Evolutionary conservation across 2,329 filamentous ascomycete species (phyloP).

Genomic region (Phialophora tarda): DNA sequence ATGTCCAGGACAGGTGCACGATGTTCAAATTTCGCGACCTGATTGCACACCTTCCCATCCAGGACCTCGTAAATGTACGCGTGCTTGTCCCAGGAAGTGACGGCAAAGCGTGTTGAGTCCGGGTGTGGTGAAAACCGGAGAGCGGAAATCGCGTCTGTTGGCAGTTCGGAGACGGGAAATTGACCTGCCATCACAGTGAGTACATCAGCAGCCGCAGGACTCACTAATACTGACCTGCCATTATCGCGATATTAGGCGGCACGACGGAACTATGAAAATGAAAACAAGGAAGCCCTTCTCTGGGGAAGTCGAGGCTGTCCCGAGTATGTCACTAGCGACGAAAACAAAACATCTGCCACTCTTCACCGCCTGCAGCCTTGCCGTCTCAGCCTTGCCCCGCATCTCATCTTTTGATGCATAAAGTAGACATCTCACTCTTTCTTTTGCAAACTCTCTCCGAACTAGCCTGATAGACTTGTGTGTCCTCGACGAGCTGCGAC

Average conservation of each 20-base stretch:
- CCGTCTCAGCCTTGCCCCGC: background rate
- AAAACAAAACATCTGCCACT: slow-evolving; percentile 23
- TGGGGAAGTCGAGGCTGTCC: background rate
- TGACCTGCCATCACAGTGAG: slow-evolving; percentile 59
- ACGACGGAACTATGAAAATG: background rate
- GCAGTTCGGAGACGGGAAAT: slow-evolving; percentile 81
- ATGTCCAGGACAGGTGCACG: slow-evolving; percentile 86
- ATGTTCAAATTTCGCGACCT: slow-evolving; percentile 65
- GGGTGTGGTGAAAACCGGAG: slow-evolving; percentile 83
- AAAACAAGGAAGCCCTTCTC: background rate
- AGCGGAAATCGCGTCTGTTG: slow-evolving; percentile 84
- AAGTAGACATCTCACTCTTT: too few species aligned
- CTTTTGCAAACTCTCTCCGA: background rate
- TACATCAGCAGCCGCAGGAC: background rate
- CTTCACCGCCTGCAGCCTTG: slow-evolving; percentile 26
- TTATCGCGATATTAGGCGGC: slow-evolving; percentile 1
- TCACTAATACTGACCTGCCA: slow-evolving; percentile 20
- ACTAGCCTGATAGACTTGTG: background rate
- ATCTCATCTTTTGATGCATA: background rate
- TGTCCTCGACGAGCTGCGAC: background rate
- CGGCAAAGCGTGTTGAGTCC: slow-evolving; percentile 76
- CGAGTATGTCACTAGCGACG: background rate
- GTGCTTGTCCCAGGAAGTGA: slow-evolving; percentile 92
- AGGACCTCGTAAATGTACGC: slow-evolving; percentile 88
- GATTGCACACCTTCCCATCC: slow-evolving; percentile 59